These are phyloP conservation scores for Aspergillus puulaauensis DNA, from an alignment of 2,329 filamentous ascomycete genomes.

Conservation along the genomic window DNA sequence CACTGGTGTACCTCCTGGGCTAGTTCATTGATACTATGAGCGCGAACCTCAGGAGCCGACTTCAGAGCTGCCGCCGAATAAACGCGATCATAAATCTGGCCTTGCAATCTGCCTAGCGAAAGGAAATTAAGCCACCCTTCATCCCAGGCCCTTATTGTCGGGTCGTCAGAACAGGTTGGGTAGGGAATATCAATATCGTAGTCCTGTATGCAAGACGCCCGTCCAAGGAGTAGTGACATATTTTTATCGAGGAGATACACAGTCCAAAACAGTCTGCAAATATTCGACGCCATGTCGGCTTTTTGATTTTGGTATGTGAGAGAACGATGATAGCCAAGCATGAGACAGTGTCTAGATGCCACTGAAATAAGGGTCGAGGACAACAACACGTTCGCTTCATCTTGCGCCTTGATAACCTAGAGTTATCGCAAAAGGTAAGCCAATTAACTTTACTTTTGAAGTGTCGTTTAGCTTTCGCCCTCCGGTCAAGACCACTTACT, in stretches of 20 bases:
- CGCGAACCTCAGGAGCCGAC: slow-evolving; percentile 1
- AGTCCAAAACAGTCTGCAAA: slow-evolving; percentile 4
- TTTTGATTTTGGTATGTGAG: slow-evolving; percentile 14
- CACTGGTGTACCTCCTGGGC: slow-evolving; percentile 14
- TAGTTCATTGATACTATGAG: slow-evolving; percentile 8
- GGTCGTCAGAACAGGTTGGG: not conserved
- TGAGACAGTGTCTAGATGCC: slow-evolving; percentile 21
- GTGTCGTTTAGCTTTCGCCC: not conserved
- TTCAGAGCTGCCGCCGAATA: slow-evolving; percentile 16
- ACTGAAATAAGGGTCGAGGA: slow-evolving; percentile 18
- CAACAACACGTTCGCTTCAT: slow-evolving; percentile 17
- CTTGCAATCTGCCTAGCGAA: slow-evolving; percentile 12
- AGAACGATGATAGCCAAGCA: slow-evolving; percentile 22
- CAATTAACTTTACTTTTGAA: not conserved
- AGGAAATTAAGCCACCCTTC: slow-evolving; percentile 5
- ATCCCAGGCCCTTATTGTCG: not conserved
- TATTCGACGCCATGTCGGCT: not conserved
- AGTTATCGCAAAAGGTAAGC: not conserved
- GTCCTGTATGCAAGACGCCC: slow-evolving; percentile 1
- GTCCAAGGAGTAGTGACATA: slow-evolving; percentile 4
- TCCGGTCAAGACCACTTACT: slow-evolving; percentile 14
- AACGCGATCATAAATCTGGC: slow-evolving; percentile 13
- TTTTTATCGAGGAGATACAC: slow-evolving; percentile 5
- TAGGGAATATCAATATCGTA: not conserved
- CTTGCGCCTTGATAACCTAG: slow-evolving; percentile 21